Conservation (phyloP, 1,284 basidiomycete species). For the Tilletia horrida region DNA sequence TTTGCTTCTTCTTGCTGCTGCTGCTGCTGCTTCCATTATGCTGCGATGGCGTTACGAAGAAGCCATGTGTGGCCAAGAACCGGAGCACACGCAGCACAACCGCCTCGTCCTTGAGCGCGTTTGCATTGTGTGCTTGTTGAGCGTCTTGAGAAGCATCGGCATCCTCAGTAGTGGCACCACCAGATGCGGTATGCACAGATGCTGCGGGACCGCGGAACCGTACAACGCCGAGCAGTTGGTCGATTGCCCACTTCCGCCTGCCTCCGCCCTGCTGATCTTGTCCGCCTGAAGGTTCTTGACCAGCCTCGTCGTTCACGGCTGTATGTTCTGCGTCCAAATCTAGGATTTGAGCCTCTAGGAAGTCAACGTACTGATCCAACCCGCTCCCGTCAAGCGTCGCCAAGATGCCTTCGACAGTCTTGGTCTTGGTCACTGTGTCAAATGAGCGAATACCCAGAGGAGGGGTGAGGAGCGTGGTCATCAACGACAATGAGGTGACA, state of each 20-base stretch:
- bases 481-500: neutral
- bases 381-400: constrained; percentile 71
- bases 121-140: constrained; percentile 60
- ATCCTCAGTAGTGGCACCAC: neutral
- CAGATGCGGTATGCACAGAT: neutral
- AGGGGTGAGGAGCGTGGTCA: constrained; percentile 69
- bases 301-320: constrained; percentile 27
- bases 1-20: constrained; percentile 72
- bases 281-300: constrained; percentile 17
- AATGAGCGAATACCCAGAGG: constrained; percentile 84
- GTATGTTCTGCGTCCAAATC: constrained; percentile 25
- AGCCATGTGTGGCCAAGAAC: constrained; percentile 77
- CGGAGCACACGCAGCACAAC: constrained; percentile 74
- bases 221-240: constrained; percentile 76
- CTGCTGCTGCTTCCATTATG: constrained; percentile 56
- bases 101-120: constrained; percentile 74
- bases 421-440: constrained; percentile 85
- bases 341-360: constrained; percentile 60
- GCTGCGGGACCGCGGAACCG: constrained; percentile 53
- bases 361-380: constrained; percentile 72
- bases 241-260: constrained; percentile 69
- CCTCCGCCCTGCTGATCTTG: constrained; percentile 11
- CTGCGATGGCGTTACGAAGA: constrained; percentile 60
- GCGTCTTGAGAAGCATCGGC: neutral
- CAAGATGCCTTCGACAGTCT: constrained; percentile 83